Percentiles rank a stretch among this genome's conserved stretches.
Conservation (phyloP, 352 stramenopile genomes). For the Phytophthora pseudosyringae region DNA sequence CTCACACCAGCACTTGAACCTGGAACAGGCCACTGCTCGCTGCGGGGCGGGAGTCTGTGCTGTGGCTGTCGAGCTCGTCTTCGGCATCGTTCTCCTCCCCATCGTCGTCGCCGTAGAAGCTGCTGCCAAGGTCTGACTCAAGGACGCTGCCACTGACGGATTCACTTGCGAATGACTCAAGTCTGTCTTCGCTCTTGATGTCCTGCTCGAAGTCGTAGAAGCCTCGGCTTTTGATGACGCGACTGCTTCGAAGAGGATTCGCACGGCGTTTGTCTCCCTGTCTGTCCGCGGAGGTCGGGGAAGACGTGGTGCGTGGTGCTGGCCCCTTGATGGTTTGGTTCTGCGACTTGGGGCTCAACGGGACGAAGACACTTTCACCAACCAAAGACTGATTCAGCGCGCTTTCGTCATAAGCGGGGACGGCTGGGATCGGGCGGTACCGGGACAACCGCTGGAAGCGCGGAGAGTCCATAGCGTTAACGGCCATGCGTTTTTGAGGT, state of each 20-base stretch:
- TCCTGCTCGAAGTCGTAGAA: constrained; percentile 72
- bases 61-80: constrained; percentile 21
- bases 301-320: constrained; percentile 45
- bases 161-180: constrained; percentile 24
- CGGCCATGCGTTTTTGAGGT: constrained; percentile 30
- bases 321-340: constrained; percentile 19
- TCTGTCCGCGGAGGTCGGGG: constrained; percentile 32
- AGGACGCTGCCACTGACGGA: constrained; percentile 24
- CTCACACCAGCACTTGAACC: constrained; percentile 68
- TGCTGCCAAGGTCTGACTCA: constrained; percentile 30
- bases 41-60: constrained; percentile 6
- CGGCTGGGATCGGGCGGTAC: constrained; percentile 33
- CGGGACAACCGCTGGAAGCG: constrained; percentile 49
- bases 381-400: constrained; percentile 64
- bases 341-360: constrained; percentile 46
- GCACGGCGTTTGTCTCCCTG: constrained; percentile 14
- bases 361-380: constrained; percentile 77
- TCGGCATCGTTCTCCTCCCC: constrained; percentile 27
- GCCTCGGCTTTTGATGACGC: constrained; percentile 78
- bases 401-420: constrained; percentile 33
- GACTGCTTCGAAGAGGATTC: constrained; percentile 54
- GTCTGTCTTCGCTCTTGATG: constrained; percentile 21
- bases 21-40: constrained; percentile 59
- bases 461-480: constrained; percentile 44
- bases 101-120: constrained; percentile 34